These are phyloP conservation scores for Sporothrix luriei DNA, from an alignment of 2,329 filamentous ascomycete genomes.

Conservation along the genomic window DNA sequence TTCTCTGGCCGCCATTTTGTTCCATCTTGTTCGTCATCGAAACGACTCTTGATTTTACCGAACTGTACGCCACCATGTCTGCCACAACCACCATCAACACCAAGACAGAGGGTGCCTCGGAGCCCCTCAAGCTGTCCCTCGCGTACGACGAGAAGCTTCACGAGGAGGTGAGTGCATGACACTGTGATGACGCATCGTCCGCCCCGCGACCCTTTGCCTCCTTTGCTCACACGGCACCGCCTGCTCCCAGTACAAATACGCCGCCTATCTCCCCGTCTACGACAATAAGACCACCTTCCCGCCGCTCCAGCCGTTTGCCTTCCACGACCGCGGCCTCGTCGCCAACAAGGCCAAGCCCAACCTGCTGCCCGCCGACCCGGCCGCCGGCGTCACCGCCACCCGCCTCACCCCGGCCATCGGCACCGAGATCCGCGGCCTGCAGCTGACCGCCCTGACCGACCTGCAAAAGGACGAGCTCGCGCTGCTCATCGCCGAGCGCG, in stretches of 20 bases:
- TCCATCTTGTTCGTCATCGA: not conserved
- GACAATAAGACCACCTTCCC: conserved; percentile 41
- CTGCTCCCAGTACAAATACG: conserved; percentile 40
- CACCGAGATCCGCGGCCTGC: conserved; percentile 48
- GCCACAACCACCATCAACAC: conserved; percentile 30
- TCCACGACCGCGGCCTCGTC: conserved; percentile 41
- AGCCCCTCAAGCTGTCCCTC: conserved; percentile 34
- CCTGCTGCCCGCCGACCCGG: conserved; percentile 37
- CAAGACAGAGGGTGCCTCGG: conserved; percentile 27
- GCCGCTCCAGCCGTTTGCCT: conserved; percentile 41
- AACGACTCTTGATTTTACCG: not conserved
- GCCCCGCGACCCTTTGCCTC: too few relatives aligned
- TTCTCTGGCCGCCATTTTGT: not conserved
- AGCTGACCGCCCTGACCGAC: conserved; percentile 46
- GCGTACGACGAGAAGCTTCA: conserved; percentile 39
- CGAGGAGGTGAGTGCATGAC: conserved; percentile 32
- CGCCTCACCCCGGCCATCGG: conserved; percentile 45
- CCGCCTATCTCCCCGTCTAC: conserved; percentile 43
- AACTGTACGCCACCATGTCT: not conserved
- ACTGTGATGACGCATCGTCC: not conserved
- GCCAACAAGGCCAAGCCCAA: conserved; percentile 42
- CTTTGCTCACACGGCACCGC: not conserved
- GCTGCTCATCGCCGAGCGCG: conserved; percentile 47
- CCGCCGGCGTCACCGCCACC: conserved; percentile 36
- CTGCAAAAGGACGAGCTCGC: conserved; percentile 49